These are phyloP conservation scores for Geranium incanum DNA, from an alignment of 441 rosid species.

Conservation along the genomic window DNA sequence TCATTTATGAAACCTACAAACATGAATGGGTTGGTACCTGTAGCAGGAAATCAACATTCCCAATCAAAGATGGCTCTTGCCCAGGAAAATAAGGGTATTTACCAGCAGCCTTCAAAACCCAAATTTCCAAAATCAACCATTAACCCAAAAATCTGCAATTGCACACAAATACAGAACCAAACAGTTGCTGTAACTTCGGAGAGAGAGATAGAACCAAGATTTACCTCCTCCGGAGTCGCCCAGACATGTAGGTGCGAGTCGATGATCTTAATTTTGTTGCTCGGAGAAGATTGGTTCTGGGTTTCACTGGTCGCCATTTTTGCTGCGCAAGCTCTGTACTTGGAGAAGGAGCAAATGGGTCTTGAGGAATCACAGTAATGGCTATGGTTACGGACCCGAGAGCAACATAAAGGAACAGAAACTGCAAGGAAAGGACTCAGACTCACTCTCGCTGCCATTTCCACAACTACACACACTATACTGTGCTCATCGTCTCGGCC, in stretches of 20 bases:
- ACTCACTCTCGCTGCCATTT: background rate
- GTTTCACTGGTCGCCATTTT: constrained; percentile 38
- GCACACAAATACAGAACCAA: background rate
- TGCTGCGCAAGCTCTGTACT: constrained; percentile 14
- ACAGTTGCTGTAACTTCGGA: background rate
- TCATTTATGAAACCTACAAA: background rate
- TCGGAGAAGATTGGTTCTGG: constrained; percentile 21
- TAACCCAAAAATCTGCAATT: background rate
- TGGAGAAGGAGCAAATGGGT: constrained; percentile 8
- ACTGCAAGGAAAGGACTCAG: background rate
- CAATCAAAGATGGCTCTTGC: constrained; percentile 73
- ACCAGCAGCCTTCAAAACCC: constrained; percentile 47
- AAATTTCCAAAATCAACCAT: background rate
- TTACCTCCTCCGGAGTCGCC: constrained; percentile 89
- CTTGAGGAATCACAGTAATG: background rate
- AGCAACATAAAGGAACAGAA: background rate
- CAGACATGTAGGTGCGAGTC: constrained; percentile 91
- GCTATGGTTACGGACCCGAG: background rate
- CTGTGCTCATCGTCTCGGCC: background rate
- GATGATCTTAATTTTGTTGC: constrained; percentile 33
- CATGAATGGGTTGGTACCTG: constrained; percentile 37
- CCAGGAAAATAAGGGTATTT: constrained; percentile 80
- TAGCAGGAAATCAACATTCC: constrained; percentile 72
- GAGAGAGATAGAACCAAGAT: background rate
- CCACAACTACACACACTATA: background rate